A percentile compares a stretch with the other conserved stretches of the same genome.
phyloP scores from a whole-genome alignment of 495 filamentous ascomycete genomes.

The Durotheca rogersii region DNA sequence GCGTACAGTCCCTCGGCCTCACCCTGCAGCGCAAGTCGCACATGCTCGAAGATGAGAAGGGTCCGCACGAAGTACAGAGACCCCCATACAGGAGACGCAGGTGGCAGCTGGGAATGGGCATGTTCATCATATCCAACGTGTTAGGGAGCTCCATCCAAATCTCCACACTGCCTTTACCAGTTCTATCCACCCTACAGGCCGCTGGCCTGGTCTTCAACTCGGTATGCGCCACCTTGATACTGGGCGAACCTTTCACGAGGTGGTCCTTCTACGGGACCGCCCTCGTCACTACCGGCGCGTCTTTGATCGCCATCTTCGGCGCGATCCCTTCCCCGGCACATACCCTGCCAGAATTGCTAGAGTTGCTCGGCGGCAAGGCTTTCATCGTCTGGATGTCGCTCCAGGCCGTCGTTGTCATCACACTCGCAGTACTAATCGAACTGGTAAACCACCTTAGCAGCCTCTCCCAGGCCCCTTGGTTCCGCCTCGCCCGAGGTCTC shows the following conservation, averaged over 20 bases:
- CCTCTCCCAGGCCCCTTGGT: constrained; percentile 56
- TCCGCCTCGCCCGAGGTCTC: constrained; percentile 83
- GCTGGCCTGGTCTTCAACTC: constrained; percentile 98
- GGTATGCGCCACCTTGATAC: constrained; percentile 89
- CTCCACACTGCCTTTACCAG: constrained; percentile 90
- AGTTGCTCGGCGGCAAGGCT: constrained; percentile 66
- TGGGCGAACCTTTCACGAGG: constrained; percentile 90
- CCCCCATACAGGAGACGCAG: constrained; percentile 87
- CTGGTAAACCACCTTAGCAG: constrained; percentile 50
- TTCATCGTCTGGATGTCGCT: constrained; percentile 93
- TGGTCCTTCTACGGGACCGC: constrained; percentile 87
- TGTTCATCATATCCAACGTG: constrained; percentile 94
- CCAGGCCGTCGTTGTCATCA: constrained; percentile 68
- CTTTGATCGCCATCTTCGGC: constrained; percentile 90
- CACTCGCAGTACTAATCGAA: constrained; percentile 65
- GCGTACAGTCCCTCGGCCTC: constrained; percentile 89
- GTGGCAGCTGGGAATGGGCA: constrained; percentile 98
- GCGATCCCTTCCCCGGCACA: constrained; percentile 95
- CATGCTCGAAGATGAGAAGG: constrained; percentile 93
- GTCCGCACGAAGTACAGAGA: constrained; percentile 70
- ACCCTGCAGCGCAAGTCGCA: constrained; percentile 99
- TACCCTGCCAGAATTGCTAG: constrained; percentile 76
- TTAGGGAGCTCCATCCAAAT: constrained; percentile 96
- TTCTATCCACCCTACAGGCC: constrained; percentile 93
- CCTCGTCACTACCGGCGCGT: constrained; percentile 81